Conservation (phyloP, 768 basidiomycete genomes). For the Termitomyces sp. region DNA sequence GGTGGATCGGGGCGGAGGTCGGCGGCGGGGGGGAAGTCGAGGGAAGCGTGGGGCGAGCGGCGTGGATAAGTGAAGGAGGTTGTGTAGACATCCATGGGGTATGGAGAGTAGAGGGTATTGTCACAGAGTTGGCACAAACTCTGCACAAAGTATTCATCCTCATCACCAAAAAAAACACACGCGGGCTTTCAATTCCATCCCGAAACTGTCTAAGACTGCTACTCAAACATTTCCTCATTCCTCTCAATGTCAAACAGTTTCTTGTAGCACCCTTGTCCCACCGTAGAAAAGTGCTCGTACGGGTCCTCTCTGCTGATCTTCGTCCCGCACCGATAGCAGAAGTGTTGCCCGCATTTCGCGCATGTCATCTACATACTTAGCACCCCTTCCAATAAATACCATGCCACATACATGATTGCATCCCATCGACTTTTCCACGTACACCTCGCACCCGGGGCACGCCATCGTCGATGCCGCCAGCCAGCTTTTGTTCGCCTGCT, state of each 20-base stretch:
- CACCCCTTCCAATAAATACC: background rate
- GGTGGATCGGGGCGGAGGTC: constrained; percentile 37
- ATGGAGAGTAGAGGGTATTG: constrained; percentile 48
- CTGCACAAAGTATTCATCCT: constrained; percentile 1
- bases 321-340: constrained; percentile 76
- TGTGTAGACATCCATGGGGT: constrained; percentile 89
- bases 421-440: constrained; percentile 72
- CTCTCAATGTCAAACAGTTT: constrained; percentile 58
- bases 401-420: constrained; percentile 77
- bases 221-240: constrained; percentile 15
- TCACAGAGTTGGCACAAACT: constrained; percentile 40
- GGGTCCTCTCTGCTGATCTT: constrained; percentile 46
- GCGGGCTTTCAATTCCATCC: constrained; percentile 34
- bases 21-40: constrained; percentile 51
- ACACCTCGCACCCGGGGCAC: constrained; percentile 69
- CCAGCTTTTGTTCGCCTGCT: constrained; percentile 71
- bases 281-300: constrained; percentile 64
- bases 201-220: constrained; percentile 13
- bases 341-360: constrained; percentile 68
- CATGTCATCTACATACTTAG: constrained; percentile 61
- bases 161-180: constrained; percentile 21
- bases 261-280: constrained; percentile 49
- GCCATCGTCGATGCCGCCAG: constrained; percentile 60
- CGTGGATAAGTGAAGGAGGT: constrained; percentile 92
- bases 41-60: constrained; percentile 64